Evolutionary conservation across 163 green algal genomes (phyloP), one percentile per base, ranked within the genome.

Genomic region (Scenedesmus sp.): DNA sequence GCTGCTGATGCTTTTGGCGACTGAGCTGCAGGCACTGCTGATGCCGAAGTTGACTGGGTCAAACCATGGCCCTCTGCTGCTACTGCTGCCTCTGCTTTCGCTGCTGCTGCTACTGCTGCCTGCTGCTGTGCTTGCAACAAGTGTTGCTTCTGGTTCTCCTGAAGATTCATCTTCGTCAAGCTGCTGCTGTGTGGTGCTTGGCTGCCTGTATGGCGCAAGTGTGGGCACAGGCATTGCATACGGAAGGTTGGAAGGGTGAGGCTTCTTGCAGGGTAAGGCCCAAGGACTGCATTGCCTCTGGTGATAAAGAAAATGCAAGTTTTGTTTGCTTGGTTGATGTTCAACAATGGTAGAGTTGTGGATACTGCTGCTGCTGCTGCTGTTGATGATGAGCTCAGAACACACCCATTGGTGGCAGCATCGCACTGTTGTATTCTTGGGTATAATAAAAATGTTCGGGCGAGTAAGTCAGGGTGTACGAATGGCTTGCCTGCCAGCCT

Each of bases 311-410:
- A 26, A 33, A 76, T 56, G 49, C 49, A 68, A 68, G 13, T 26
- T 7, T 6, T 68, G 16, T 42, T 26, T 18, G 44, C 7, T 81
- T n/a, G n/a, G 2, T 18, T 18, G 3, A 6, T 46, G n/a, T n/a
- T 46, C 1, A 13, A 44, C 13, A 76, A 10, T 37, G 40, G 6
- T 43, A 84, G 56, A n/a, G 20, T 3, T 70, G 20, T 61, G 22
- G 22, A 22, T 70, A 22, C 56, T 70, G 56, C 43, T 84, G 79
- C 79, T 84, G 79, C 78, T 61, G 20, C 79, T 84, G 24, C 42
- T 56, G 42, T 18, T 46, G 37, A 12, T n/a, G 13, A 35, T 81
- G 35, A 15, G 16, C 35, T 81, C 18, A 80, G 68, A 18, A n/a
- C 72, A 81, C 35, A 81, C 16, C 35, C 72, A 81, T 49, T 81